A percentile compares a stretch with the other conserved stretches of the same genome.
phyloP scores from a whole-genome alignment of 139 green algal genomes.

The Chlorella sp. region DNA sequence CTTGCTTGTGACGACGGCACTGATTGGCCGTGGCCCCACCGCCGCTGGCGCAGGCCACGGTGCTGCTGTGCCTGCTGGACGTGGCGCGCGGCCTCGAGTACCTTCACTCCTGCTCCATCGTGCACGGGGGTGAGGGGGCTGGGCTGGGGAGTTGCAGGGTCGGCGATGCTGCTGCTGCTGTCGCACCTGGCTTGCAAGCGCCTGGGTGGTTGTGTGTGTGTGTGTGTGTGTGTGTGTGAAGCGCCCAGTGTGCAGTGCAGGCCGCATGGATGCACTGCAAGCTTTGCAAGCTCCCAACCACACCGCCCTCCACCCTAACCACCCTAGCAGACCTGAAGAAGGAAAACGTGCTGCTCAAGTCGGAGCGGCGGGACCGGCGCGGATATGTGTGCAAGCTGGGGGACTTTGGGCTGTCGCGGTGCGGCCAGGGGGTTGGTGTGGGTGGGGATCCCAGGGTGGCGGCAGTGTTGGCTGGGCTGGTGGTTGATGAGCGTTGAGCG shows the following conservation, averaged over 20 bases:
- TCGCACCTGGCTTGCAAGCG: too few species aligned
- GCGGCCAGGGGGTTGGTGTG: too few species aligned
- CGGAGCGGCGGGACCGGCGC: neutral
- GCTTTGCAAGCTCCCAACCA: neutral
- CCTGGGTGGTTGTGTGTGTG: too few species aligned
- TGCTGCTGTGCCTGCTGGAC: conserved; percentile 4
- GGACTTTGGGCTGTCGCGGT: neutral
- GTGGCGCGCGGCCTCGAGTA: neutral
- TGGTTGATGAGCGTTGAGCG: too few species aligned
- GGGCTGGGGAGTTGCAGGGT: neutral
- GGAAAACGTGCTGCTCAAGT: conserved; percentile 8
- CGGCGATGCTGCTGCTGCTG: neutral
- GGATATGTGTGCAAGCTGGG: conserved; percentile 2
- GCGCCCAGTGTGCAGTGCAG: too few species aligned
- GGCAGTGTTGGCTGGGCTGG: too few species aligned
- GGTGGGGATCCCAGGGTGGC: too few species aligned
- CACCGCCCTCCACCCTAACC: neutral
- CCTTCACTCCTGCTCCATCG: neutral
- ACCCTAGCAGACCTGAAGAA: neutral
- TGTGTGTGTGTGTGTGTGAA: too few species aligned
- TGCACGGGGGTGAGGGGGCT: neutral
- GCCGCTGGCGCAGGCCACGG: neutral
- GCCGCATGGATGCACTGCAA: neutral
- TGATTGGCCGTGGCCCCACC: too few species aligned
- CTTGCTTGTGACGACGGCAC: too few species aligned